Conservation (phyloP, 495 filamentous ascomycete species). For the Bryoglossum gracile region DNA sequence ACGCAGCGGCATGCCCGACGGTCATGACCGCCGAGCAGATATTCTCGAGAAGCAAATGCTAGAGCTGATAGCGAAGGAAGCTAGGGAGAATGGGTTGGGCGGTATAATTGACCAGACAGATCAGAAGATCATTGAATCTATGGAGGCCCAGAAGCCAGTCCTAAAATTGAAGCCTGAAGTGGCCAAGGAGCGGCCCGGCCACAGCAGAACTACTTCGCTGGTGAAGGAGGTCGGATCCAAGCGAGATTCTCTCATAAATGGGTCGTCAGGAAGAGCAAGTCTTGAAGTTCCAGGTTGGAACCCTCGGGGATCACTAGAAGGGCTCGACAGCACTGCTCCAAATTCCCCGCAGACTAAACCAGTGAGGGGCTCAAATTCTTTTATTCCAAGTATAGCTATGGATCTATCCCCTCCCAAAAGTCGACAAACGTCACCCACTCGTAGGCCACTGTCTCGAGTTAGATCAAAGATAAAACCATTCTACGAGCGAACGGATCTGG, state of each 20-base stretch:
- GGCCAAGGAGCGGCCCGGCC: not conserved
- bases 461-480: constrained; percentile 37
- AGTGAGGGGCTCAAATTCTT: constrained; percentile 22
- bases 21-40: constrained; percentile 32
- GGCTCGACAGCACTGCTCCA: constrained; percentile 39
- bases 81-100: constrained; percentile 28
- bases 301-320: constrained; percentile 39
- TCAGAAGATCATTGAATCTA: not conserved
- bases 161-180: not conserved
- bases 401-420: constrained; percentile 48
- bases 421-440: constrained; percentile 43
- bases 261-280: constrained; percentile 24
- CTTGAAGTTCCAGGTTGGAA: constrained; percentile 22
- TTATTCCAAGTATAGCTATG: constrained; percentile 50
- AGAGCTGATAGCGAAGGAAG: constrained; percentile 52
- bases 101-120: not conserved
- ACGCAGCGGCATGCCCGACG: constrained; percentile 21
- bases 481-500: constrained; percentile 32
- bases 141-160: constrained; percentile 6
- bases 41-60: constrained; percentile 62
- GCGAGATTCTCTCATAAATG: constrained; percentile 7
- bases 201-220: constrained; percentile 17
- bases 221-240: constrained; percentile 2
- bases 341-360: constrained; percentile 37
- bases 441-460: constrained; percentile 32